These are phyloP conservation scores for Daedaleopsis sinensis DNA, from an alignment of 768 basidiomycete species.

Conservation along the genomic window DNA sequence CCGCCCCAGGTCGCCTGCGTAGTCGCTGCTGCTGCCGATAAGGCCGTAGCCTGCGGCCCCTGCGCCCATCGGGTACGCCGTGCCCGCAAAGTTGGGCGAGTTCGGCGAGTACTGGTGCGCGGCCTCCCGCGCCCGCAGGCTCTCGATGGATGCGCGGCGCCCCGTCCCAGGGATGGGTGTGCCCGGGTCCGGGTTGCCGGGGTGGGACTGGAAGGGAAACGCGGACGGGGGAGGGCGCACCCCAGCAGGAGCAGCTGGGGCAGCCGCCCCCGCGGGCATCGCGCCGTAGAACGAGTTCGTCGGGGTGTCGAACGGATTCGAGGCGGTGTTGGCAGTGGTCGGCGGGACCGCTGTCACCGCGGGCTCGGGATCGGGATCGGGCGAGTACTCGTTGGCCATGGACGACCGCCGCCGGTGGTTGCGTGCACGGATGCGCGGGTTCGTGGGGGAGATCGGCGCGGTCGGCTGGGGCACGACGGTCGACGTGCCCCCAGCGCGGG, in stretches of 20 bases:
- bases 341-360: conserved; percentile 6
- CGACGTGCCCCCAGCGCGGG: conserved; percentile 4
- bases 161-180: conserved; percentile 42
- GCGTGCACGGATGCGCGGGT: conserved; percentile 23
- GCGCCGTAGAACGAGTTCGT: conserved; percentile 18
- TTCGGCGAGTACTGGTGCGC: conserved; percentile 8
- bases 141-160: conserved; percentile 41
- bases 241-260: conserved; percentile 1
- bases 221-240: conserved; percentile 43
- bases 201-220: conserved; percentile 63
- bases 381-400: conserved; percentile 23
- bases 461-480: too few species aligned
- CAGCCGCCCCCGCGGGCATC: conserved; percentile 9
- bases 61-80: conserved; percentile 21
- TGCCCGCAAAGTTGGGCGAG: conserved; percentile 16
- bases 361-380: conserved; percentile 13
- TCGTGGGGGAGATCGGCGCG: conserved; percentile 12
- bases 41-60: conserved; percentile 22
- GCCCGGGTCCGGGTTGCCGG: conserved; percentile 68
- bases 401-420: conserved; percentile 28
- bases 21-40: conserved; percentile 12
- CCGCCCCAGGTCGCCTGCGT: conserved; percentile 24
- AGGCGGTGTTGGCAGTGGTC: background rate
- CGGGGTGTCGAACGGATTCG: conserved; percentile 23
- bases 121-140: conserved; percentile 20